Evolutionary conservation across 164 flowering plant species (phyloP).

Genomic region (Echeveria elegans): DNA sequence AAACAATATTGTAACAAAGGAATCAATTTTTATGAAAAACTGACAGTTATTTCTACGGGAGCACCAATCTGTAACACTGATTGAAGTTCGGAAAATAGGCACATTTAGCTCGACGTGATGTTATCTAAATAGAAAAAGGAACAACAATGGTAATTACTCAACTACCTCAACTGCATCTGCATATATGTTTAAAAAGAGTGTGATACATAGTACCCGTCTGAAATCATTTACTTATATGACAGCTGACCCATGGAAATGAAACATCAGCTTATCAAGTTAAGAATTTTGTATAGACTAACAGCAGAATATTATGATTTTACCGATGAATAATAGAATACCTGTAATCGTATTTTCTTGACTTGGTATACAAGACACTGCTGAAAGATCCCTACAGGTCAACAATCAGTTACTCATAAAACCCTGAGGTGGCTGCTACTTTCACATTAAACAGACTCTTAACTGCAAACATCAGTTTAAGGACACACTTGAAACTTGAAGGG

Average conservation of each 20-base stretch:
- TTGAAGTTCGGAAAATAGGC: neutral
- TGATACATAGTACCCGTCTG: neutral
- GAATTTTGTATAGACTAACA: neutral
- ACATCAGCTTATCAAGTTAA: neutral
- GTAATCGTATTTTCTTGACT: slow-evolving; percentile 85
- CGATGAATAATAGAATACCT: slow-evolving; percentile 34
- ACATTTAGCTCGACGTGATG: neutral
- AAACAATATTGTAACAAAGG: slow-evolving; percentile 11
- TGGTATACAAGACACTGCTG: slow-evolving; percentile 87
- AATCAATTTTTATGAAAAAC: neutral
- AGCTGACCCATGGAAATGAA: neutral
- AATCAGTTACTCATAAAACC: neutral
- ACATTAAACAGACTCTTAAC: neutral
- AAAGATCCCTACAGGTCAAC: slow-evolving; percentile 45
- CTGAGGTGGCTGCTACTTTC: neutral
- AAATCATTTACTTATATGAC: neutral
- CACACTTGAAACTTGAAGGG: neutral
- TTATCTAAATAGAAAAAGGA: neutral
- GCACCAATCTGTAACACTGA: neutral
- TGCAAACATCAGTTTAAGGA: neutral
- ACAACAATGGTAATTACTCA: neutral
- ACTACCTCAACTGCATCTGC: neutral
- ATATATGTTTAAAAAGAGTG: neutral
- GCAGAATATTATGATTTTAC: neutral
- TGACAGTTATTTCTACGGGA: neutral